A percentile compares a stretch with the other conserved stretches of the same genome.
These are phyloP conservation scores for Suhomyces xylopsoci DNA, from an alignment of 805 yeast genomes.

Conservation along the genomic window DNA sequence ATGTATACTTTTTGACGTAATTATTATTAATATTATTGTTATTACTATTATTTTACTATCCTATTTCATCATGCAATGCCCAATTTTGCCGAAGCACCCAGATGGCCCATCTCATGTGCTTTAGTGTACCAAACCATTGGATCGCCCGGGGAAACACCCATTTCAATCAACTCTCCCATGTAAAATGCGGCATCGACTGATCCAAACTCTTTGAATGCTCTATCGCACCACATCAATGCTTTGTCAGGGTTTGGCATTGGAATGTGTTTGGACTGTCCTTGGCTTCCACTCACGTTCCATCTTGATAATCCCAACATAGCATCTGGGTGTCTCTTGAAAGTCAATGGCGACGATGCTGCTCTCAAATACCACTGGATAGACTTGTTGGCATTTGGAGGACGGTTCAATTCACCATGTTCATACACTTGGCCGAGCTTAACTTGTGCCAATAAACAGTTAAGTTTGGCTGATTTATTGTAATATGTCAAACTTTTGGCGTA, in stretches of 20 bases:
- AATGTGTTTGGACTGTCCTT: constrained; percentile 33
- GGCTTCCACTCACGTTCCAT: constrained; percentile 37
- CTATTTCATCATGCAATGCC: constrained; percentile 4
- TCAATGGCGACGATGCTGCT: constrained; percentile 39
- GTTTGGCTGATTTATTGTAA: constrained; percentile 42
- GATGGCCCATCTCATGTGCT: constrained; percentile 35
- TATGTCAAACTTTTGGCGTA: constrained; percentile 40
- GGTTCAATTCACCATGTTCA: constrained; percentile 42
- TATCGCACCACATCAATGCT: constrained; percentile 43
- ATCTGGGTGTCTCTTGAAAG: constrained; percentile 41
- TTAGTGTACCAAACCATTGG: constrained; percentile 30
- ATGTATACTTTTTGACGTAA: neutral
- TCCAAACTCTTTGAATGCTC: constrained; percentile 38
- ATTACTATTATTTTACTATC: neutral
- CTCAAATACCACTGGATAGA: constrained; percentile 45
- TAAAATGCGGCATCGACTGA: constrained; percentile 38
- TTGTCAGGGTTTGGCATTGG: constrained; percentile 34
- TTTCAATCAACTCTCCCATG: constrained; percentile 40
- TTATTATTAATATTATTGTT: neutral
- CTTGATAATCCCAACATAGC: constrained; percentile 45
- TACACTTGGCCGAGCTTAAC: constrained; percentile 42
- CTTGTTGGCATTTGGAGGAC: constrained; percentile 36
- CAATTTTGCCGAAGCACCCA: constrained; percentile 23
- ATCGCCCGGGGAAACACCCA: constrained; percentile 27
- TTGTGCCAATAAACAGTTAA: constrained; percentile 38